Conservation (phyloP, 768 basidiomycete species). For the Kwoniella dejecticola region DNA sequence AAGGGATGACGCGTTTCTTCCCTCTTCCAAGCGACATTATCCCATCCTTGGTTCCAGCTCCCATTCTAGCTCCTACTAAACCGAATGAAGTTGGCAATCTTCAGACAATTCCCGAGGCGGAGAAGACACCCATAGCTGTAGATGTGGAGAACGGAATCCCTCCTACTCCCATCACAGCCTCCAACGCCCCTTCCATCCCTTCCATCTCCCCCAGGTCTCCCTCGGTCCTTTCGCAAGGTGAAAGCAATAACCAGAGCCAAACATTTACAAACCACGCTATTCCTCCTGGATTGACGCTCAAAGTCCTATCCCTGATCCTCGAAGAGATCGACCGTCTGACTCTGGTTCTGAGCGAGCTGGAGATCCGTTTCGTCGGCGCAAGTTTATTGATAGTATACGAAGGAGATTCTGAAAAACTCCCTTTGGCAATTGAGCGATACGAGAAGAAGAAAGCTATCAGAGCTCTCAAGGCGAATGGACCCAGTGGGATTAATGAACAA, state of each 20-base stretch:
- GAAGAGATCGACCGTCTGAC: conserved; percentile 59
- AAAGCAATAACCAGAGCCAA: not conserved
- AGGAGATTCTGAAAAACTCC: conserved; percentile 60
- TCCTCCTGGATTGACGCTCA: conserved; percentile 59
- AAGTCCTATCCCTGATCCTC: conserved; percentile 64
- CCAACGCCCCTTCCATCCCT: not conserved
- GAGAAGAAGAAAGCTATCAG: conserved; percentile 20
- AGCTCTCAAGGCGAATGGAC: conserved; percentile 7
- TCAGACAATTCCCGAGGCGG: not conserved
- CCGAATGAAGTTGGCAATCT: conserved; percentile 8
- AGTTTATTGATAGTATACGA: conserved; percentile 83
- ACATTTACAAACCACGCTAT: conserved; percentile 22
- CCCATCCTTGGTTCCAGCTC: conserved; percentile 17
- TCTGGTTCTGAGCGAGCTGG: conserved; percentile 60
- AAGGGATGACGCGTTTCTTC: conserved; percentile 80
- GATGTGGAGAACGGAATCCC: conserved; percentile 2
- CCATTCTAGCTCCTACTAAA: conserved; percentile 14
- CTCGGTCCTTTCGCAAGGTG: too few relatives aligned
- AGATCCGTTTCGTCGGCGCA: conserved; percentile 78
- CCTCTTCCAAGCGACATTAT: conserved; percentile 56
- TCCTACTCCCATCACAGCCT: conserved; percentile 18
- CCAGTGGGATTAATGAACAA: conserved; percentile 21
- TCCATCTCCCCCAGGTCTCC: too few relatives aligned
- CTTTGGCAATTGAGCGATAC: conserved; percentile 45
- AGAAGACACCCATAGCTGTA: not conserved